phyloP scores from a whole-genome alignment of 2,329 filamentous ascomycete species.

The Ophiognomonia clavigignenti-juglandacearum region DNA sequence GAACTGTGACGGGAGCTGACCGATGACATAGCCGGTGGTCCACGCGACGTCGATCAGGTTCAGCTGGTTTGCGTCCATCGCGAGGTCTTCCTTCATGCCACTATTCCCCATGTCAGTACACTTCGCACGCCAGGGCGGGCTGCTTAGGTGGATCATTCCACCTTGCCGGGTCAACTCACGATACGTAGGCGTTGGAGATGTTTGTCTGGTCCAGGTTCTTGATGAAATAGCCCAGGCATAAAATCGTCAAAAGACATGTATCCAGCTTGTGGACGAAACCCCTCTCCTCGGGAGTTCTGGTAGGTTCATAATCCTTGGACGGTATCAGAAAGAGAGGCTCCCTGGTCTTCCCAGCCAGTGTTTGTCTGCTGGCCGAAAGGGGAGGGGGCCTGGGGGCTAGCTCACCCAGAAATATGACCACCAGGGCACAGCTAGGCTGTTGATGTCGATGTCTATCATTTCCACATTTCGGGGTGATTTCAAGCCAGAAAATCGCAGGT shows the following conservation, averaged over 20 bases:
- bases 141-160: too few species aligned
- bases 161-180: too few species aligned
- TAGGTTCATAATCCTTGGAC: slow-evolving; percentile 14
- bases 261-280: slow-evolving; percentile 29
- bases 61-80: slow-evolving; percentile 47
- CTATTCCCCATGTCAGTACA: too few species aligned
- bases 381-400: too few species aligned
- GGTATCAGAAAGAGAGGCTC: neutral
- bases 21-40: slow-evolving; percentile 57
- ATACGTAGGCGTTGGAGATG: slow-evolving; percentile 35
- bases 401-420: slow-evolving; percentile 16
- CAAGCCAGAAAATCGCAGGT: neutral
- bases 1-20: slow-evolving; percentile 34
- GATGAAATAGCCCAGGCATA: slow-evolving; percentile 33
- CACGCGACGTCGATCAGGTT: slow-evolving; percentile 50
- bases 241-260: slow-evolving; percentile 30
- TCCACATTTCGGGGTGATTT: slow-evolving; percentile 1
- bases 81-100: slow-evolving; percentile 46
- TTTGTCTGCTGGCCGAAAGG: too few species aligned
- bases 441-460: neutral
- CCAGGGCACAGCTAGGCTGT: slow-evolving; percentile 4
- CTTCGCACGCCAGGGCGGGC: too few species aligned
- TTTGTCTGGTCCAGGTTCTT: slow-evolving; percentile 29
- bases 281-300: slow-evolving; percentile 26
- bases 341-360: too few species aligned